Conservation (phyloP, 2,329 filamentous ascomycete genomes). For the Dactylellina sp. region DNA sequence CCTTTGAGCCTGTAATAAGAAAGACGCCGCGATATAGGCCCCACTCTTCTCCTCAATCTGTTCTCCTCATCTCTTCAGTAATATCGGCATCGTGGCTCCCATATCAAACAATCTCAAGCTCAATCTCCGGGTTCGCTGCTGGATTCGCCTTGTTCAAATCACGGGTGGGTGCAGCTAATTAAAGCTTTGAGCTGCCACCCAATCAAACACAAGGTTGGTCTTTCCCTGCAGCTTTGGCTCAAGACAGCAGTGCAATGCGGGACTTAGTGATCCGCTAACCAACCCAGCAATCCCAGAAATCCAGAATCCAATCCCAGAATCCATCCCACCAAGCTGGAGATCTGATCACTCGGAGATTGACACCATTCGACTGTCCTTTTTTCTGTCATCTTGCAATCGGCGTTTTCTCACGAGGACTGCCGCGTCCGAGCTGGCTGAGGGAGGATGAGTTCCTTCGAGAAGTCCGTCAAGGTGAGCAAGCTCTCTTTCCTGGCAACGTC, state of each 20-base stretch:
- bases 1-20: neutral
- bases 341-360: neutral
- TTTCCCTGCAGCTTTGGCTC: slow-evolving; percentile 26
- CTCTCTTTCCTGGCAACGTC: slow-evolving; percentile 1
- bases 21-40: slow-evolving; percentile 17
- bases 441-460: slow-evolving; percentile 91
- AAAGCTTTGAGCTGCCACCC: slow-evolving; percentile 23
- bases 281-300: slow-evolving; percentile 20
- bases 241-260: slow-evolving; percentile 54
- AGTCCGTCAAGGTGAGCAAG: slow-evolving; percentile 83
- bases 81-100: neutral
- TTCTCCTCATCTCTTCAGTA: slow-evolving; percentile 5
- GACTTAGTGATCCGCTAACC: slow-evolving; percentile 39
- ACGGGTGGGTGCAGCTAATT: slow-evolving; percentile 19
- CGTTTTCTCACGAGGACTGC: slow-evolving; percentile 12
- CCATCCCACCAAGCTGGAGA: slow-evolving; percentile 23
- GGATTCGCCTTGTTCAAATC: neutral
- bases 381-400: slow-evolving; percentile 15
- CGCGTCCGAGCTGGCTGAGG: slow-evolving; percentile 43
- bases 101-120: slow-evolving; percentile 5
- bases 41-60: slow-evolving; percentile 5
- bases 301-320: neutral
- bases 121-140: slow-evolving; percentile 12
- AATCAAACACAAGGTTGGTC: slow-evolving; percentile 39
- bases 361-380: slow-evolving; percentile 28